Base-by-base conservation (phyloP, 345 rosid genomes). In the Acer negundo region DNA sequence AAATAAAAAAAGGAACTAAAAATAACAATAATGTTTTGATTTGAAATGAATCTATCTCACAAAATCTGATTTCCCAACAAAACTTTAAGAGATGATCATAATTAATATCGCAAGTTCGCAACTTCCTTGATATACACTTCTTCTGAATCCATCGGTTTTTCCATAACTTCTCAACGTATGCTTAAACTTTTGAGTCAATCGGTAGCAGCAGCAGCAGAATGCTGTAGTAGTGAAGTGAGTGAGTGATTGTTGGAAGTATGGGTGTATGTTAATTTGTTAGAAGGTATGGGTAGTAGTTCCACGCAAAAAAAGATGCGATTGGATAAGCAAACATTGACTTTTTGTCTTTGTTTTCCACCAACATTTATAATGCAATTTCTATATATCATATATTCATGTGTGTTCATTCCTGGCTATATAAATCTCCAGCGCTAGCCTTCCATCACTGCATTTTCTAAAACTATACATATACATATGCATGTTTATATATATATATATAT, bases 301-400 rank as follows among this genome's bases (percentile, higher is more conserved):
- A 28, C 56, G 5, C 47, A 79, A 69, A 79, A 83, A 83, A 83
- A 86, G 85, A 84, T 75, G 82, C 85, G 16, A 40, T 46, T n/a
- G 59, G 83, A 86, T 83, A 72, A 79, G 62, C 64, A 58, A 56
- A 56, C 75, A 75, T 80, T 72, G 80, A 76, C 74, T 38, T 70
- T 77, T 70, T 77, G 62, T 68, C 71, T 81, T 71, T 77, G 82
- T 79, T 77, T 74, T 74, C 77, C 80, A 79, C 76, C 67, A 24
- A 22, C 42, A 44, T 68, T 73, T 61, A 78, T 73, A 56, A 42
- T 74, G 72, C 66, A 7, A 42, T 42, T 7, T 42, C 9, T 49
- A 49, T 13, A 49, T 49, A 12, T 49, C 38, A 49, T 42, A 8
- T 47, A 16, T 11, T 13, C 10, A 16, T 49, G 16, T 49, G 5